Percentiles rank a stretch among this genome's conserved stretches.
These are phyloP conservation scores for Geosmithia flava DNA, from an alignment of 2,329 filamentous ascomycete species.

Conservation along the genomic window DNA sequence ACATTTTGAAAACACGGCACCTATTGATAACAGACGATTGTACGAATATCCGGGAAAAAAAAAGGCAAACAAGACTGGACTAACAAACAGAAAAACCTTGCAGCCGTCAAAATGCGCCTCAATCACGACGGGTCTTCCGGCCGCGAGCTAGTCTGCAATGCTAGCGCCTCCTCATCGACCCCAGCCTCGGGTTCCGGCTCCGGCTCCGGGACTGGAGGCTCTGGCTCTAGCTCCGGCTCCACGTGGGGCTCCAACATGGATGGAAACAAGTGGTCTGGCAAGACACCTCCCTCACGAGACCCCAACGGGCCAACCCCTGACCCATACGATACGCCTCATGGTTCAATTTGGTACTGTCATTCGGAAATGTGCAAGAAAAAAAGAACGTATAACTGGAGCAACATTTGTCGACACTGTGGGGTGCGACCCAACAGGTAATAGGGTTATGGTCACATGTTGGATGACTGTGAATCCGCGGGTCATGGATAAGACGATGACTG, in stretches of 20 bases:
- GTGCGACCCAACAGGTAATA: not conserved
- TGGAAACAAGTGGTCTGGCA: not conserved
- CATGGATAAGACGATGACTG: too few relatives aligned
- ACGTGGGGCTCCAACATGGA: not conserved
- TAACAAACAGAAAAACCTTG: too few relatives aligned
- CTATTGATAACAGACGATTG: too few relatives aligned
- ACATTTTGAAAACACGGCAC: too few relatives aligned
- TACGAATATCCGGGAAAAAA: too few relatives aligned
- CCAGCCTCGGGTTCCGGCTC: not conserved
- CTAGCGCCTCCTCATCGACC: not conserved
- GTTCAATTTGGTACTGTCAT: not conserved
- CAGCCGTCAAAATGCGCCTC: not conserved
- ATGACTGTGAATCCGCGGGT: too few relatives aligned
- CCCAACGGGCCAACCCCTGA: not conserved
- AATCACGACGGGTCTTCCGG: not conserved
- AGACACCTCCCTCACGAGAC: not conserved
- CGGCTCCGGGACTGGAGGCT: not conserved
- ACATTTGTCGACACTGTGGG: not conserved
- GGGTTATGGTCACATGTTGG: too few relatives aligned
- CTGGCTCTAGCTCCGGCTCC: too few relatives aligned
- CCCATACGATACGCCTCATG: not conserved
- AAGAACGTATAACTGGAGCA: not conserved
- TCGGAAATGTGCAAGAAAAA: not conserved
- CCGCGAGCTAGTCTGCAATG: not conserved
- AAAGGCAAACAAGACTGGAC: too few relatives aligned